Base-by-base conservation (phyloP, 495 filamentous ascomycete genomes). In the Neurospora terricola region DNA sequence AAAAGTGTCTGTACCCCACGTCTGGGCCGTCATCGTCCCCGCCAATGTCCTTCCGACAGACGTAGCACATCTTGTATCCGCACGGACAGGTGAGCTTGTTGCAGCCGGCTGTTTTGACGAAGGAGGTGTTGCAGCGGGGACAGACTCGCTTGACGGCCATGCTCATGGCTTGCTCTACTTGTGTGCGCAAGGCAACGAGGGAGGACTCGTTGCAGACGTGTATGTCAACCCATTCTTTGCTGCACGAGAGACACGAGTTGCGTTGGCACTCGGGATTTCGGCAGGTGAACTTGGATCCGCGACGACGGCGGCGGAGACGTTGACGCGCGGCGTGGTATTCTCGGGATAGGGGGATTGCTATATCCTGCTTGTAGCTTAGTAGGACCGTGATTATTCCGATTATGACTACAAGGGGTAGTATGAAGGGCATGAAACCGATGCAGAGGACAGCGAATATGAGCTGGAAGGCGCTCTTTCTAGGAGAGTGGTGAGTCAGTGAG, bases 61-160 rank as follows among this genome's bases (percentile, higher is more conserved):
- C 87, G 74, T 97, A 98, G 83, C 96, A 99, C 96, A 99, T 99
- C 73, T 91, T 90, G 81, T 98, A 99, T 1, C 96, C 94, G 80
- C 96, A 99, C n/a, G 93, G 87, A 79, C 96, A 99, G n/a, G 92
- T 94, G 18, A 99, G 82, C 80, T 97, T 98, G 83, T 99, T 99
- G 86, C 96, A 99, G 73, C 96, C 96, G 39, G 91, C 90, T 3
- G 87, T 89, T 78, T 98, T 98, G 80, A 99, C 91, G 78, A 99
- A 98, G 18, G 91, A 92, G 34, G 94, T 90, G 73, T 91, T 89
- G 83, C 96, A 99, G 71, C 89, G 87, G 11, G 96, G 96, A 80
- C 96, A 99, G 21, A 94, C 97, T 48, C 96, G 93, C 82, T 99
- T 99, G 75, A 99, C 89, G 16, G 96, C 96, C 70, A 94, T 90